Evolutionary conservation across 2,329 filamentous ascomycete species (phyloP), one percentile per base, ranked within the genome.

Genomic region (Clarireedia hainanense): DNA sequence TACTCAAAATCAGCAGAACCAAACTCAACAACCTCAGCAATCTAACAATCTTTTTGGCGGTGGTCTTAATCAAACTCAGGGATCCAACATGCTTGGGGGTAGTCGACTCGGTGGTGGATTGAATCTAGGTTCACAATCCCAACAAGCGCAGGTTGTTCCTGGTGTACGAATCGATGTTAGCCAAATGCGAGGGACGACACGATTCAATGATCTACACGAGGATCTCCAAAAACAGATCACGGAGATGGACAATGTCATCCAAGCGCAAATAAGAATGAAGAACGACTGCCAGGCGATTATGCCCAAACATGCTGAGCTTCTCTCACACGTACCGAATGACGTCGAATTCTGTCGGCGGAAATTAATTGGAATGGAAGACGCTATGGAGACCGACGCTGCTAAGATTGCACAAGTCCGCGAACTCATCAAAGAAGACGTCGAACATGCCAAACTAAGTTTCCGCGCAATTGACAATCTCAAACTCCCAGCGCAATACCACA

Each of bases 201-300:
- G 94, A 59, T 96, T 94, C 75, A 89, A 91, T 68, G 92, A 96
- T 70, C 84, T 96, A 27, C 83, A 88, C 58, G 87, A 92, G 62
- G 83, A 89, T 30, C 76, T 96, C 15, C 90, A 95, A 67, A 81
- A 84, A 60, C 75, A 89, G 62, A 88, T 99, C 59, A 83, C 89
- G 60, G 73, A 78, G 9, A 83, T 95, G 60, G 92, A 99, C 71
- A 80, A 81, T 57, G 83, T 86, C 61, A 92, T 99, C 64, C 82
- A 89, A 64, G 79, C 80, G 53, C 90, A 94, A 68, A 91, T 95
- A 66, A 79, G 80, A 57, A 85, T 86, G 70, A 86, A 89, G 67
- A 83, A 87, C 63, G 83, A 95, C 63, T 85, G 92, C 56, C 84
- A 88, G 60, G 81, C 83, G 17, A 85, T 88, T 52, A 74, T 88